Evolutionary conservation across 352 stramenopile genomes (phyloP), one percentile per base, ranked within the genome.

Genomic region (Pythium aristosporum): DNA sequence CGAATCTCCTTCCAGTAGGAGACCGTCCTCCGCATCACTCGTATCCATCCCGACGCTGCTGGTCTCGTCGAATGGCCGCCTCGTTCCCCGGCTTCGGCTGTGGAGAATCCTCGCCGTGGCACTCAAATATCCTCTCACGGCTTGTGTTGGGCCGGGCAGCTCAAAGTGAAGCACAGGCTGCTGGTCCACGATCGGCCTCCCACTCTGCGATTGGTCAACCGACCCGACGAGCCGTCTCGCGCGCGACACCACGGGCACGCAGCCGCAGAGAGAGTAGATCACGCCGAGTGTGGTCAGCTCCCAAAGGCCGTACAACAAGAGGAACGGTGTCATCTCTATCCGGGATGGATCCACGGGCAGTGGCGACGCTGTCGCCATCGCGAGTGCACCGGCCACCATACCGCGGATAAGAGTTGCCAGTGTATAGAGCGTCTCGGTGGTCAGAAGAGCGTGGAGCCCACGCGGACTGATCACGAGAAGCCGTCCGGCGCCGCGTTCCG

Each of bases 251-350:
- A 61, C 42, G 3, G 61, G 51, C 3, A 67, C 61, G 12, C 51
- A 50, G 6, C 25, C 25, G 28, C 61, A 62, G 9, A 67, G 61
- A n/a, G 18, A 25, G 44, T 67, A 37, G 42, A 71, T 58, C 2
- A 64, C 21, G 2, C 30, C 41, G 28, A 62, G 6, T 6, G 41
- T 18, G 28, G 66, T 4, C 1, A 71, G 18, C 18, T 71, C 64
- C 64, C 64, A 71, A 20, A 58, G 23, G 3, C 49, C 57, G 37
- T 71, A 71, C 36, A 58, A 44, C 1, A 42, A 23, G 4, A 71
- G 28, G 21, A 66, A 71, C 13, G 28, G 41, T n/a, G 42, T 52
- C 1, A 53, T 11, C 23, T 32, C 46, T 15, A 65, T 57, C 1
- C 43, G 16, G 13, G 21, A 23, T 21, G 44, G 51, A 16, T 61